Base-by-base conservation (phyloP, 2,329 filamentous ascomycete species). In the Fusarium paranaense region DNA sequence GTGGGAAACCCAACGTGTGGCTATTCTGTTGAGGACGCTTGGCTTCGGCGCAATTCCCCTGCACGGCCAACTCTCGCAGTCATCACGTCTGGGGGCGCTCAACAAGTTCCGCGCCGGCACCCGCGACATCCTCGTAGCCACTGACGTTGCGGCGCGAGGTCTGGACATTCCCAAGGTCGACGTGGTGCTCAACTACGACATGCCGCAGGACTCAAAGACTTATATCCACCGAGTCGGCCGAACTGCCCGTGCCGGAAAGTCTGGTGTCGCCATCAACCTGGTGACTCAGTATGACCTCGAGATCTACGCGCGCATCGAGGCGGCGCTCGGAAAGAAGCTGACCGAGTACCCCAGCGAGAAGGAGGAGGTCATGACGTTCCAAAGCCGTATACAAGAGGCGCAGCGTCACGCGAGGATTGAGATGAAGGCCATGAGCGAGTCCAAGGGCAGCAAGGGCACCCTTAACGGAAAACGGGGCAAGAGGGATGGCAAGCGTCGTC, bases 151-250 rank as follows among this genome's bases (percentile, higher is more conserved):
- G 2, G 94, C 95, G 1, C 92, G 95, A 81, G 96, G 95, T 87
- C 87, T 98, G 8, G 95, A 98, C 86, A 97, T 98, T 56, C 95
- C 95, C 14, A 93, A 91, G n/a, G 95, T 98, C 14, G 95, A 97
- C 74, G 85, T 96, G 0, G 94, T 98, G 3, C 82, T 98, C 74
- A 98, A 98, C 83, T 94, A 92, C 75, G 95, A 98, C 78, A 84
- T 98, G 3, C 94, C 95, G 0, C 89, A 91, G 32, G 94, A 97
- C 82, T 94, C 90, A 77, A 97, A 97, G 83, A 98, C 95, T 0
- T 97, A 97, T 78, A 93, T 98, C 35, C 95, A 98, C 82, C 90
- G 95, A 62, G 95, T 98, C 1, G 95, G 95, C 22, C 92, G 95
- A 76, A 98, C 95, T 1, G 95, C 95, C 0, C 90, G 95, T 82